Conservation (phyloP, 1,139 yeast species). For the Yamadazyma mexicana region DNA sequence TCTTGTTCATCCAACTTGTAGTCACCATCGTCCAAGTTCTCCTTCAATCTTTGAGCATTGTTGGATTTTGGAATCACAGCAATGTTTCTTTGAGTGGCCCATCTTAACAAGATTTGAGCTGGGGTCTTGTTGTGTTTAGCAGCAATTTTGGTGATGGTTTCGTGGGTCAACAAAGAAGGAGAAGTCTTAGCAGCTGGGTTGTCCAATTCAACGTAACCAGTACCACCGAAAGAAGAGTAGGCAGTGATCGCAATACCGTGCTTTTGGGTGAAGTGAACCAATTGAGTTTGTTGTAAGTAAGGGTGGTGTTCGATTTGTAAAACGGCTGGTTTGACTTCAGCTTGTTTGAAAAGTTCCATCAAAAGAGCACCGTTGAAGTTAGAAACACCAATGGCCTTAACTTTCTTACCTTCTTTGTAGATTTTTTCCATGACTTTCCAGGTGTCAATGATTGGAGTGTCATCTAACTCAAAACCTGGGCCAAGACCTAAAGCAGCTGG, state of each 20-base stretch:
- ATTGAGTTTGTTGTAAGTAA: constrained; percentile 73
- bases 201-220: constrained; percentile 62
- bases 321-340: constrained; percentile 73
- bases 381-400: constrained; percentile 67
- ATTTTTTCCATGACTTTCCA: constrained; percentile 77
- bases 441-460: constrained; percentile 73
- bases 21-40: constrained; percentile 57
- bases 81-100: constrained; percentile 76
- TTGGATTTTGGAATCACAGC: constrained; percentile 78
- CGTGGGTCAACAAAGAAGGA: constrained; percentile 56
- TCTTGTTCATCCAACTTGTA: constrained; percentile 58
- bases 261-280: constrained; percentile 62
- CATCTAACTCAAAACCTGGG: constrained; percentile 53
- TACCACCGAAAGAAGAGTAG: constrained; percentile 85
- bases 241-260: constrained; percentile 73
- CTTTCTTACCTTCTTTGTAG: constrained; percentile 52
- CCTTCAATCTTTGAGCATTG: constrained; percentile 57
- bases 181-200: constrained; percentile 52
- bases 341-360: constrained; percentile 71
- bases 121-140: constrained; percentile 49
- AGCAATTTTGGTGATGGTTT: constrained; percentile 54
- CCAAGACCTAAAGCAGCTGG: constrained; percentile 73
- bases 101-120: constrained; percentile 70
- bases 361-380: constrained; percentile 73
- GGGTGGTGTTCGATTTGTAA: constrained; percentile 94